phyloP scores from a whole-genome alignment of 352 stramenopile genomes.

The Pythium phragmitis region DNA sequence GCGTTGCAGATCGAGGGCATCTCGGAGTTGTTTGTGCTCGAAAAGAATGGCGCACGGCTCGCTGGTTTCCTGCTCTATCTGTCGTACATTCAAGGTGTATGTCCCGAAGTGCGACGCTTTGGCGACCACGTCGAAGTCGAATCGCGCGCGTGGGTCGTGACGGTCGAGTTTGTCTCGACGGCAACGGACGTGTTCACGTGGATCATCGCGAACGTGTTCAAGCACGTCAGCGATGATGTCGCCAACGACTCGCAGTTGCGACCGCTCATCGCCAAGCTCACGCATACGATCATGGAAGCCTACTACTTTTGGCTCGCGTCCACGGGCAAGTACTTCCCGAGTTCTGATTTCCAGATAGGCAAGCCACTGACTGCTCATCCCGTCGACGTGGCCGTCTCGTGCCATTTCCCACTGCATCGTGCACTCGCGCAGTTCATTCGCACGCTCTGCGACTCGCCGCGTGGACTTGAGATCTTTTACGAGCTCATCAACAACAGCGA shows the following conservation, averaged over 20 bases:
- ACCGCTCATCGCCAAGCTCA: constrained; percentile 48
- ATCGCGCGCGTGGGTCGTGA: constrained; percentile 78
- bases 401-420: constrained; percentile 80
- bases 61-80: constrained; percentile 73
- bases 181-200: constrained; percentile 77
- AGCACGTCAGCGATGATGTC: constrained; percentile 32
- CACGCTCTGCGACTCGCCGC: constrained; percentile 56
- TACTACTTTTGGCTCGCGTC: constrained; percentile 84
- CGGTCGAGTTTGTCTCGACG: constrained; percentile 82
- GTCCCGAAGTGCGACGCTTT: constrained; percentile 55
- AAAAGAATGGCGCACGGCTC: constrained; percentile 54
- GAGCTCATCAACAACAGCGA: constrained; percentile 36
- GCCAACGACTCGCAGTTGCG: constrained; percentile 11
- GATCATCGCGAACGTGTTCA: constrained; percentile 81
- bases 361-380: constrained; percentile 53
- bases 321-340: constrained; percentile 73
- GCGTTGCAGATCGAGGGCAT: constrained; percentile 97
- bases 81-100: constrained; percentile 74
- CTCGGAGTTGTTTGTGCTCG: constrained; percentile 84
- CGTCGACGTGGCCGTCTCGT: constrained; percentile 66
- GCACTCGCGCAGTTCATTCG: constrained; percentile 72
- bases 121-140: constrained; percentile 79
- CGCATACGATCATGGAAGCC: constrained; percentile 65
- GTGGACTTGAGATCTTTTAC: constrained; percentile 60
- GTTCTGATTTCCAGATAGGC: constrained; percentile 53